Base-by-base conservation (phyloP, 2,329 filamentous ascomycete species). In the Ophiostoma novo-ulmi region DNA sequence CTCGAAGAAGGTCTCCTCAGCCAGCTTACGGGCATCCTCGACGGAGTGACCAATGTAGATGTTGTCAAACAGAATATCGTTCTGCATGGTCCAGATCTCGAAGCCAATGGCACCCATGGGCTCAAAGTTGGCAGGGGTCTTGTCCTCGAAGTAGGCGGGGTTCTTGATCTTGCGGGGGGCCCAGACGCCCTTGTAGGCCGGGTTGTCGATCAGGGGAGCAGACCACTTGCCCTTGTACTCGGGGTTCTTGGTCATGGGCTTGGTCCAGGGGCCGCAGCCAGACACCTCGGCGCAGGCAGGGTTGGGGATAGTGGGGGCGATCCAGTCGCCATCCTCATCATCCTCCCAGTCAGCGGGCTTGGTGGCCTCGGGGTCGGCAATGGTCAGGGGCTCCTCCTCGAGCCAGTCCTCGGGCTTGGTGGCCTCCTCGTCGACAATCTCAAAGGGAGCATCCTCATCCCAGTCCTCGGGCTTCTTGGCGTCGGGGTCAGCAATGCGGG, bases 11-110 rank as follows among this genome's bases (percentile, higher is more conserved):
- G 93, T 92, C 87, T 97, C 92, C 75, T 91, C 86, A 77, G 93
- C 91, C 78, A 99, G 85, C 84, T 94, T 91, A 81, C 91, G 89
- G 73, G 95, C 95, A 76, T 99, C 95, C 79, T 93, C 93, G 76
- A 95, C 81, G 26, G 94, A 98, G 89, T 99, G 95, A 74, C 95
- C 95, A 80, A 99, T 93, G 88, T 98, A 99, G 86, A 99, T 96
- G 89, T 99, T 99, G 88, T 98, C 93, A 78, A 99, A 98, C 78
- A 97, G 90, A 77, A 99, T 98, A 79, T 97, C 91, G 81, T 89
- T 97, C 84, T 97, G 94, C 95, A 99, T 99, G 78, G 95, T 98
- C 95, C 95, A 99, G 84, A 99, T 94, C 83, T 99, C 95, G 78
- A 98, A 98, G 77, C 95, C 95, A 83, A 98, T 94, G 84, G 93